These are phyloP conservation scores for Dictyophora rubrovolvata DNA, from an alignment of 768 basidiomycete genomes.

Conservation along the genomic window DNA sequence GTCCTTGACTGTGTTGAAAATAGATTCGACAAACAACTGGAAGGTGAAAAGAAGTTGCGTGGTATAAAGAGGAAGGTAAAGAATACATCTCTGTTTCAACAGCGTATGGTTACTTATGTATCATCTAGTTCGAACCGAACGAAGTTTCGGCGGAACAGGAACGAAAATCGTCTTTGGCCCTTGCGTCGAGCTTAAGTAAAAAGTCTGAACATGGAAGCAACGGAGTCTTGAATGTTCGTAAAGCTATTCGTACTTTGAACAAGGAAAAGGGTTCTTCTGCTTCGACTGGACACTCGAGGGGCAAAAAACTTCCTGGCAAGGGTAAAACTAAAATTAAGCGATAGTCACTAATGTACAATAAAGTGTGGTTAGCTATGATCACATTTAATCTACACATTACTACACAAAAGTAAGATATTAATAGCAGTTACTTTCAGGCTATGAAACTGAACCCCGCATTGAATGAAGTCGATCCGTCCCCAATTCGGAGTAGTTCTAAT, in stretches of 20 bases:
- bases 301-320: background rate
- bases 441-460: constrained; percentile 4
- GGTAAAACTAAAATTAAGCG: constrained; percentile 4
- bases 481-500: constrained; percentile 54
- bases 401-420: too few relatives aligned
- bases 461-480: constrained; percentile 12
- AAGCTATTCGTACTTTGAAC: constrained; percentile 72
- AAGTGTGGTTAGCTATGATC: too few relatives aligned
- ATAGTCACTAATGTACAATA: background rate
- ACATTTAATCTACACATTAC: too few relatives aligned
- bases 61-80: constrained; percentile 89
- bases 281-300: constrained; percentile 34
- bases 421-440: background rate
- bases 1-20: background rate
- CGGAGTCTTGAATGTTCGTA: constrained; percentile 71
- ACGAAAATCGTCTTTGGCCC: constrained; percentile 58
- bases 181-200: constrained; percentile 52
- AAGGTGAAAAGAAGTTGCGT: constrained; percentile 82
- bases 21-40: constrained; percentile 79
- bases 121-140: constrained; percentile 68
- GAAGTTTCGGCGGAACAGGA: constrained; percentile 59
- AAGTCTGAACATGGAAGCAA: constrained; percentile 31
- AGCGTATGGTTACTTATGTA: background rate
- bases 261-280: constrained; percentile 57
- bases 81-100: background rate